These are phyloP conservation scores for Paracamarosporium sp. DNA, from an alignment of 2,329 filamentous ascomycete species.

Conservation along the genomic window DNA sequence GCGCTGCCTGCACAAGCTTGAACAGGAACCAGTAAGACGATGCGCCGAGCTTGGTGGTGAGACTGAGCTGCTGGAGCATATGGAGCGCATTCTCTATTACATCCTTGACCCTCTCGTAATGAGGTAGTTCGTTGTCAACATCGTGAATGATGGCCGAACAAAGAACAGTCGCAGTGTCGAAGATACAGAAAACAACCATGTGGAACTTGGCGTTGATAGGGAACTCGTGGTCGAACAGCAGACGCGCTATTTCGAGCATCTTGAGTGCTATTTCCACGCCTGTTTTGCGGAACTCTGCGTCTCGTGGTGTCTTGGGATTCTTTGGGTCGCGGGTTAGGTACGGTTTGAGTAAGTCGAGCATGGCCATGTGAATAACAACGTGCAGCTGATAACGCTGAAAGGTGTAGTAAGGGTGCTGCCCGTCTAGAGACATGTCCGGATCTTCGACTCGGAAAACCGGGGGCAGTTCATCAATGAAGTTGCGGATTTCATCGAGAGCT, in stretches of 20 bases:
- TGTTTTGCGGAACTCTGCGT: constrained; percentile 49
- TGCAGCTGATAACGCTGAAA: constrained; percentile 57
- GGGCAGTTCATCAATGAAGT: constrained; percentile 55
- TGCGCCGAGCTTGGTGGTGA: constrained; percentile 36
- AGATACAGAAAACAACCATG: constrained; percentile 58
- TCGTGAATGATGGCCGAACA: constrained; percentile 62
- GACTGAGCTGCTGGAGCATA: constrained; percentile 38
- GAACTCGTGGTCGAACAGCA: constrained; percentile 54
- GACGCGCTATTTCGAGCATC: constrained; percentile 49
- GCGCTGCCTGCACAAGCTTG: constrained; percentile 37
- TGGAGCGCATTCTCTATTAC: constrained; percentile 44
- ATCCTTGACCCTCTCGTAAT: constrained; percentile 50
- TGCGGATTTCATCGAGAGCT: constrained; percentile 47
- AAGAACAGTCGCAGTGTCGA: constrained; percentile 59
- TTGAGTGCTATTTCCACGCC: constrained; percentile 56
- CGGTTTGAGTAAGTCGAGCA: constrained; percentile 55
- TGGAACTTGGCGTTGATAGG: constrained; percentile 58
- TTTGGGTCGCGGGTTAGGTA: constrained; percentile 51
- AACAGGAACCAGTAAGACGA: constrained; percentile 39
- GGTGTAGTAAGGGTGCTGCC: constrained; percentile 50
- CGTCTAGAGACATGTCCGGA: constrained; percentile 53
- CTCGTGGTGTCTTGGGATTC: constrained; percentile 32
- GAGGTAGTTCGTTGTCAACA: constrained; percentile 48
- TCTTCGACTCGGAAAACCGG: constrained; percentile 47
- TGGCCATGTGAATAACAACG: constrained; percentile 54